Conservation (phyloP, 106 monocot species). For the Dendrobium huoshanense region DNA sequence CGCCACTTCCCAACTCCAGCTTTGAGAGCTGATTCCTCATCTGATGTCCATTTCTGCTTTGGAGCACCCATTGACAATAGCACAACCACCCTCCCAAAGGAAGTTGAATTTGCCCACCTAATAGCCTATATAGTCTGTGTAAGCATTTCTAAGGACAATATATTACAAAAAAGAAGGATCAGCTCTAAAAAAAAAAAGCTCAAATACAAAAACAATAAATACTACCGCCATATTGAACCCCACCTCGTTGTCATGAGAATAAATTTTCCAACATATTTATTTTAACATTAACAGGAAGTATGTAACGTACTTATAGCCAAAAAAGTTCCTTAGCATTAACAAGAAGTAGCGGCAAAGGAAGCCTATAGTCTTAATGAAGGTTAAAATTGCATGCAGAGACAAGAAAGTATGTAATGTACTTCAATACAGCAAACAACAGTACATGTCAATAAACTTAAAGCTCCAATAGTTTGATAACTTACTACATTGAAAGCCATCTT, state of each 20-base stretch:
- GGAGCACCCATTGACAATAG: slow-evolving; percentile 61
- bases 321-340: too few species aligned
- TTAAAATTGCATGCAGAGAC: neutral
- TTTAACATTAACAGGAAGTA: neutral
- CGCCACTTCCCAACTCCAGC: slow-evolving; percentile 86
- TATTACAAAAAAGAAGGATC: neutral
- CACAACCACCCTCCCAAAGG: neutral
- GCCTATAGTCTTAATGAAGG: neutral
- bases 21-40: slow-evolving; percentile 73
- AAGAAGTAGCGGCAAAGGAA: too few species aligned
- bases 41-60: slow-evolving; percentile 74
- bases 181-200: neutral
- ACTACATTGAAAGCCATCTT: too few species aligned
- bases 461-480: too few species aligned
- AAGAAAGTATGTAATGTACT: neutral
- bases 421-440: neutral
- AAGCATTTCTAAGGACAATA: neutral
- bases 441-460: too few species aligned
- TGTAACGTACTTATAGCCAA: too few species aligned
- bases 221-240: neutral
- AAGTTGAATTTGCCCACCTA: neutral
- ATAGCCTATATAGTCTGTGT: neutral
- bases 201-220: neutral
- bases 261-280: neutral
- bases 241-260: neutral